Evolutionary conservation across 2,329 filamentous ascomycete genomes (phyloP).

Genomic region (Ophiostoma tasmaniense): DNA sequence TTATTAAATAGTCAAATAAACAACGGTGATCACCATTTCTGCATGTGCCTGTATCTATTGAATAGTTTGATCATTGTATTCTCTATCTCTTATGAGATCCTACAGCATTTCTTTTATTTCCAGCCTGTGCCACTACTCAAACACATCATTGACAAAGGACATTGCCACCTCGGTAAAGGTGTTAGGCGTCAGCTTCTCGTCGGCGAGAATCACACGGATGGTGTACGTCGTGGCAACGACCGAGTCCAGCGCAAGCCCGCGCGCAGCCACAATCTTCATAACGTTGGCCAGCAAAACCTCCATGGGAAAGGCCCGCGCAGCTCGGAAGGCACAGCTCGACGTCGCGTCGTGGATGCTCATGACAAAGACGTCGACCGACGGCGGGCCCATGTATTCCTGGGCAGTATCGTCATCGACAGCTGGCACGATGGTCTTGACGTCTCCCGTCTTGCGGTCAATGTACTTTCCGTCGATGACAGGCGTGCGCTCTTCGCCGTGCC

Average conservation of each 20-base stretch:
- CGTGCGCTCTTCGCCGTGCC: constrained; percentile 6
- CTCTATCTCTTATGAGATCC: not conserved
- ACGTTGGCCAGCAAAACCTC: constrained; percentile 8
- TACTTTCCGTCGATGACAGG: constrained; percentile 8
- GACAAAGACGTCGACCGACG: constrained; percentile 10
- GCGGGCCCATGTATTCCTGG: constrained; percentile 10
- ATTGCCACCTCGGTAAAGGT: not conserved
- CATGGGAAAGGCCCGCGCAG: constrained; percentile 7
- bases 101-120: not conserved
- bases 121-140: not conserved
- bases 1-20: not conserved
- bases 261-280: constrained; percentile 1
- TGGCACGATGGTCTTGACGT: not conserved
- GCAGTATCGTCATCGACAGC: not conserved
- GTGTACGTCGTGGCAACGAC: constrained; percentile 3
- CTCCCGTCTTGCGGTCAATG: constrained; percentile 1
- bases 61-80: too few relatives aligned
- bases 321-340: not conserved
- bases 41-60: not conserved
- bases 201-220: not conserved
- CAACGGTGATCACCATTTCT: constrained; percentile 4
- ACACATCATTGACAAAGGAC: not conserved
- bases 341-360: constrained; percentile 11
- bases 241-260: constrained; percentile 7
- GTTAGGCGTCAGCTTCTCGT: not conserved